Evolutionary conservation across 2,329 filamentous ascomycete genomes (phyloP), one percentile per base, ranked within the genome.

Genomic region (Ascochyta viciae-villosae): DNA sequence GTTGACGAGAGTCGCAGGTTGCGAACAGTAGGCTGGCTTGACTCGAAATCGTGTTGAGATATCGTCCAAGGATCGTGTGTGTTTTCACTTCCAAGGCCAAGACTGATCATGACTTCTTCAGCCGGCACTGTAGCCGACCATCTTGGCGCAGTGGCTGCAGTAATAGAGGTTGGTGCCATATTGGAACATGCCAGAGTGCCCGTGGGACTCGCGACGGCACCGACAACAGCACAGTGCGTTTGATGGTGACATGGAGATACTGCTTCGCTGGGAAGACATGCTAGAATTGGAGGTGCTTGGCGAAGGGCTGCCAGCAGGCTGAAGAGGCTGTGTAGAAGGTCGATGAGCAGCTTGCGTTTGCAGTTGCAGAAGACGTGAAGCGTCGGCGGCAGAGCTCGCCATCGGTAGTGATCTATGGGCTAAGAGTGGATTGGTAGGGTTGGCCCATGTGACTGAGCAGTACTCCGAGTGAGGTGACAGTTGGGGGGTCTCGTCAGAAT

Each of bases 161-260:
- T 78, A 78, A 65, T 76, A 77, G 29, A 72, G 65, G 57, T 77
- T 77, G 50, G 72, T 72, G 49, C 74, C 73, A 52, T 74, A 74
- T 24, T 70, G 65, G 60, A 76, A 67, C 73, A 77, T 76, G 58
- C 65, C 61, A 39, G 47, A 55, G 15, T 31, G 43, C 15, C 63
- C 57, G 31, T 63, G 60, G 23, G 64, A 71, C 35, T 67, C 66
- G 41, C 72, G 71, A 35, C 71, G 72, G 58, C 74, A 76, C n/a
- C 73, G 71, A 27, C 65, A 70, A 62, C 73, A 76, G 45, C 66
- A 72, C 15, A 70, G 57, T 1, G 55, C 59, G 8, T 26, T 31
- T 0, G 64, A 62, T 5, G 59, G 61, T 4, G 65, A 64, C 15
- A 49, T 33, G 23, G 49, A 42, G 39, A 58, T 57, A 49, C 56